Evolutionary conservation across 2,329 filamentous ascomycete species (phyloP).

Genomic region (Calonectria naviculata): DNA sequence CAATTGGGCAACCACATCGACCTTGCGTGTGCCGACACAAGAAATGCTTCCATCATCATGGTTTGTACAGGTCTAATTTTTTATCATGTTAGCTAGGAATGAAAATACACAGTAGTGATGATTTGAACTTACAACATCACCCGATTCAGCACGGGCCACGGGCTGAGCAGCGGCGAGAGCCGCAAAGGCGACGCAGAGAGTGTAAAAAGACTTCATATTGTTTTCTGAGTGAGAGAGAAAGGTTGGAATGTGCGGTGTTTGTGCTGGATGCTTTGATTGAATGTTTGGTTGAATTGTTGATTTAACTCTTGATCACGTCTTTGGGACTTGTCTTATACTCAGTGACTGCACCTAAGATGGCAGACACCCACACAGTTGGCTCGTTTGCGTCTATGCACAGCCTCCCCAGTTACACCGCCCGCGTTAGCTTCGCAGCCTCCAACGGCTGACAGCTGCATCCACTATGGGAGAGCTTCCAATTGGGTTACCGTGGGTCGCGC

Average conservation of each 20-base stretch:
- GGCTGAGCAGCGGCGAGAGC: neutral
- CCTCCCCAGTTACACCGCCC: neutral
- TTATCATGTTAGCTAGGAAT: neutral
- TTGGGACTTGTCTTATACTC: neutral
- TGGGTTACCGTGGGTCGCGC: neutral
- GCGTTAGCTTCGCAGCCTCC: neutral
- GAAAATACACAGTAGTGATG: neutral
- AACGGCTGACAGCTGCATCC: neutral
- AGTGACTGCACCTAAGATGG: neutral
- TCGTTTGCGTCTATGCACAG: neutral
- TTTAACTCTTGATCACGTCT: neutral
- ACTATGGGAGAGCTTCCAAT: neutral
- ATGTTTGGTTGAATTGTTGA: neutral
- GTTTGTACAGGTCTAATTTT: neutral
- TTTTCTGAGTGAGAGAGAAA: neutral
- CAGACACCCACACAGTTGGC: neutral
- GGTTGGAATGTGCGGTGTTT: neutral
- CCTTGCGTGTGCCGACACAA: neutral
- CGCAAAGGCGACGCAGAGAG: neutral
- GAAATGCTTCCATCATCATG: neutral
- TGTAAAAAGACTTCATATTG: neutral
- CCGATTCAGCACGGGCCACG: neutral
- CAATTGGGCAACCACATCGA: neutral
- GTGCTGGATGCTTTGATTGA: neutral
- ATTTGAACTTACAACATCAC: neutral